Evolutionary conservation across 1,284 basidiomycete genomes (phyloP).

Genomic region (Boletus subluridellus): DNA sequence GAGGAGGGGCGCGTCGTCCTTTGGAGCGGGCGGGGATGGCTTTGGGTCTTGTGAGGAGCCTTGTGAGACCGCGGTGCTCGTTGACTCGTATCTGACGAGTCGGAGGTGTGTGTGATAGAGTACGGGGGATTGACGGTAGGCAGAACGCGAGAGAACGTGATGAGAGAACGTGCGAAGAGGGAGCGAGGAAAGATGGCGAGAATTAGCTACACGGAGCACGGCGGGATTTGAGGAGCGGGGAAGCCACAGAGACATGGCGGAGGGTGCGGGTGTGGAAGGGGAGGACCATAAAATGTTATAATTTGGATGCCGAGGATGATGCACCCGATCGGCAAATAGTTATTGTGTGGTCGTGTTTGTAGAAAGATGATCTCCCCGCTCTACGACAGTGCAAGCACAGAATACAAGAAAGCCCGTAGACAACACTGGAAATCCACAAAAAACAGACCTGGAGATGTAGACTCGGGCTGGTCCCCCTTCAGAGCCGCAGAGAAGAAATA

Average conservation of each 20-base stretch:
- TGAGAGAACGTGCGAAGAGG: constrained; percentile 17
- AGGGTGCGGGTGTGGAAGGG: no score
- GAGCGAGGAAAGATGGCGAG: not conserved
- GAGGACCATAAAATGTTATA: no score
- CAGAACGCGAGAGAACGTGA: constrained; percentile 20
- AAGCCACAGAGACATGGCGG: constrained; percentile 60
- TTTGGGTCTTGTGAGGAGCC: constrained; percentile 40
- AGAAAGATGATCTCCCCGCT: constrained; percentile 12
- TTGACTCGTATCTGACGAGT: constrained; percentile 20
- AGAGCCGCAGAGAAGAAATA: constrained; percentile 72
- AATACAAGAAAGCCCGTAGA: constrained; percentile 64
- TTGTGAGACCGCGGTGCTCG: constrained; percentile 4
- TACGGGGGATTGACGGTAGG: constrained; percentile 7
- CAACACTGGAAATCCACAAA: constrained; percentile 59
- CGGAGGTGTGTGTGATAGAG: not conserved
- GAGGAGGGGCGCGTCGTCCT: constrained; percentile 54
- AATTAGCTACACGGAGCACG: constrained; percentile 43
- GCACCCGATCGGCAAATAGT: constrained; percentile 12
- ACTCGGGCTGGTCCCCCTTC: constrained; percentile 65
- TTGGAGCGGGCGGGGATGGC: constrained; percentile 47
- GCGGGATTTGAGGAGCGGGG: constrained; percentile 48
- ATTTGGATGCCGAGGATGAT: not conserved
- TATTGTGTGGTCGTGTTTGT: constrained; percentile 32
- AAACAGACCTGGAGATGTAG: constrained; percentile 43
- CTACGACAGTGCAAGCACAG: constrained; percentile 32